Evolutionary conservation across 2,329 filamentous ascomycete species (phyloP).

Genomic region (Neocucurbitaria cava): DNA sequence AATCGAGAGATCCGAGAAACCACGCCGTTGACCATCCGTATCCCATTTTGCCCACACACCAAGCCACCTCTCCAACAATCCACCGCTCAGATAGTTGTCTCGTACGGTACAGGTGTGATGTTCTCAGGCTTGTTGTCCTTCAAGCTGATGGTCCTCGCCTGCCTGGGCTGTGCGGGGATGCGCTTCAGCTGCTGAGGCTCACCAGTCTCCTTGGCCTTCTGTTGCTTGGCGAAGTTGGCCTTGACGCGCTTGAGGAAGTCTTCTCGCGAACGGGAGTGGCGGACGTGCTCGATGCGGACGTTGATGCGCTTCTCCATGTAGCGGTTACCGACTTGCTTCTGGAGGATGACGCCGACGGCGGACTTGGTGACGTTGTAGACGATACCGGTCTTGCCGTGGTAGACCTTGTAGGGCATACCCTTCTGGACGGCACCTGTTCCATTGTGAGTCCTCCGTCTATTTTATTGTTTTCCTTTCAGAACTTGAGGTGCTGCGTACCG

Average conservation of each 20-base stretch:
- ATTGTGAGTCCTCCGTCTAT: conserved; percentile 27
- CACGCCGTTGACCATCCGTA: conserved; percentile 49
- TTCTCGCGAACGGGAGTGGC: conserved; percentile 91
- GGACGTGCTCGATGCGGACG: conserved; percentile 97
- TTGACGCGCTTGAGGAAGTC: conserved; percentile 97
- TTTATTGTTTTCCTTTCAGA: conserved; percentile 21
- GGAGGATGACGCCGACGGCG: conserved; percentile 95
- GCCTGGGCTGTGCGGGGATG: conserved; percentile 79
- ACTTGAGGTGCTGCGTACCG: conserved; percentile 72
- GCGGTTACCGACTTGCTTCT: conserved; percentile 98
- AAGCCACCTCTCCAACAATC: conserved; percentile 33
- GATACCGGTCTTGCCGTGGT: conserved; percentile 95
- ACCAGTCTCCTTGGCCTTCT: conserved; percentile 89
- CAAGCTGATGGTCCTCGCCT: conserved; percentile 78
- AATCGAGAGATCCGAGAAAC: conserved; percentile 49
- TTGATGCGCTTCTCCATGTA: conserved; percentile 99
- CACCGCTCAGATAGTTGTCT: conserved; percentile 95
- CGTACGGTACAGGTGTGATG: conserved; percentile 90
- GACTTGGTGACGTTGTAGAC: conserved; percentile 99
- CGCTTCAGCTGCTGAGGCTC: conserved; percentile 92
- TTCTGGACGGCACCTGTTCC: conserved; percentile 47
- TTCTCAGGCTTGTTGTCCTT: conserved; percentile 90
- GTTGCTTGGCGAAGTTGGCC: conserved; percentile 91
- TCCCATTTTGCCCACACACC: conserved; percentile 45
- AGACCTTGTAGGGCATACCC: conserved; percentile 97